phyloP scores from a whole-genome alignment of 139 green algal genomes.

The Raphidocelis subcapitata region DNA sequence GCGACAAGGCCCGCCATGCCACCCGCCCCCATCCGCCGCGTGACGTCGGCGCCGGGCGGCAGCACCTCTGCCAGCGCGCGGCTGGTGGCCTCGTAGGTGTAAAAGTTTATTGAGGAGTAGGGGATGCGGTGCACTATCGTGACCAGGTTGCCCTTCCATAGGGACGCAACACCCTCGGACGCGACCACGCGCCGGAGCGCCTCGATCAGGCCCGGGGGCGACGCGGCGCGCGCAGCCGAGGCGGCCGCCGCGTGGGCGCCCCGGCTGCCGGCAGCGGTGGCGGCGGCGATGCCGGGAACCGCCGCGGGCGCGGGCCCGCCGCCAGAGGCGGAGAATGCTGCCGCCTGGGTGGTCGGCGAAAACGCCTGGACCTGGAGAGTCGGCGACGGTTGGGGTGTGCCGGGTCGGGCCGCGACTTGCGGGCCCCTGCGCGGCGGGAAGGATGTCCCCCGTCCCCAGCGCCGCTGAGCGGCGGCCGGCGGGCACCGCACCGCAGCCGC shows the following conservation, averaged over 20 bases:
- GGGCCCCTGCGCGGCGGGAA: background rate
- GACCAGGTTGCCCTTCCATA: slow-evolving; percentile 93
- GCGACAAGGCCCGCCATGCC: slow-evolving; percentile 76
- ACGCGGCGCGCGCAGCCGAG: background rate
- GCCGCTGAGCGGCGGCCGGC: background rate
- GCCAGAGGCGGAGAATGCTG: background rate
- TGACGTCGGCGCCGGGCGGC: slow-evolving; percentile 37
- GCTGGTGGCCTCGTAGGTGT: slow-evolving; percentile 79
- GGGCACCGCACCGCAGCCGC: background rate
- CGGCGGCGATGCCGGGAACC: background rate
- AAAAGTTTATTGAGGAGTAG: slow-evolving; percentile 96
- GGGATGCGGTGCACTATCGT: slow-evolving; percentile 95
- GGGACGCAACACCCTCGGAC: slow-evolving; percentile 71
- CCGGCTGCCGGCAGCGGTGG: background rate
- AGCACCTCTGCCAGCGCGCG: slow-evolving; percentile 1
- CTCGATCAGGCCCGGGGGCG: background rate
- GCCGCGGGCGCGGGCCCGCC: background rate
- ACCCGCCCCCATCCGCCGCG: slow-evolving; percentile 66
- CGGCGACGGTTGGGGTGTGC: background rate
- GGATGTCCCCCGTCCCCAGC: background rate
- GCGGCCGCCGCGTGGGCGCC: too few species aligned
- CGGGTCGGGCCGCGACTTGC: slow-evolving; percentile 16
- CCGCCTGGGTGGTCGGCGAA: background rate
- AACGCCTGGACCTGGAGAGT: background rate
- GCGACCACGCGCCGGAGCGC: slow-evolving; percentile 38